Percentiles rank a stretch among this genome's conserved stretches.
These are phyloP conservation scores for Scenedesmus sp. DNA, from an alignment of 163 green algal species.

Conservation along the genomic window DNA sequence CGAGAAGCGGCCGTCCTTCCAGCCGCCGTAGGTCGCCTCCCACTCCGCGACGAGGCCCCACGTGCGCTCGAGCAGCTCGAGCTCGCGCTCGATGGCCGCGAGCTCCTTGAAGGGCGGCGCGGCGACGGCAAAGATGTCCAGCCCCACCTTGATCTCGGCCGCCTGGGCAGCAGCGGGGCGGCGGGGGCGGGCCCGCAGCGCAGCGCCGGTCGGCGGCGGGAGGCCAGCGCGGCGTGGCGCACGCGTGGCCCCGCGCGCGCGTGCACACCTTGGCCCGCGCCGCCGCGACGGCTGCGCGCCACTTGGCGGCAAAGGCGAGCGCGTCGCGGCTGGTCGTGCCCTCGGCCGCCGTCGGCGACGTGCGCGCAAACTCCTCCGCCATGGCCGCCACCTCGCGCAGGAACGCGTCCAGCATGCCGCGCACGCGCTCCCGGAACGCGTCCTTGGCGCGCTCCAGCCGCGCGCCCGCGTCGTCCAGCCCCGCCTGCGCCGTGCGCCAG, in stretches of 20 bases:
- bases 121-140: conserved; percentile 90
- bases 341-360: conserved; percentile 64
- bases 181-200: too few species aligned
- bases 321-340: conserved; percentile 50
- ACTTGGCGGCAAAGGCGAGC: conserved; percentile 60
- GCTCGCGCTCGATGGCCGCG: conserved; percentile 68
- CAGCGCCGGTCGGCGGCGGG: too few species aligned
- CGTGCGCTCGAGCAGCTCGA: conserved; percentile 78
- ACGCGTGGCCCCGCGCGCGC: too few species aligned
- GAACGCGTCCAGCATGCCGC: conserved; percentile 84
- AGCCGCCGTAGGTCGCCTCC: conserved; percentile 75
- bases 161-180: conserved; percentile 39
- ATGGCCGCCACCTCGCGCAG: conserved; percentile 71
- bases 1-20: conserved; percentile 85
- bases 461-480: conserved; percentile 66
- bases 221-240: too few species aligned
- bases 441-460: conserved; percentile 85
- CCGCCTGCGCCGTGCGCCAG: conserved; percentile 1
- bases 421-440: conserved; percentile 79
- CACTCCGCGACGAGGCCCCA: conserved; percentile 83
- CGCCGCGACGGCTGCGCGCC: conserved; percentile 56
- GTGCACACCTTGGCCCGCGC: conserved; percentile 49
- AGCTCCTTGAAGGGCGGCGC: conserved; percentile 82
- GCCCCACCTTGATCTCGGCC: conserved; percentile 80
- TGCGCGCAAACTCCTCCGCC: conserved; percentile 70